Evolutionary conservation across 179 eudicot species (phyloP).

Genomic region (Drosera spatulata): DNA sequence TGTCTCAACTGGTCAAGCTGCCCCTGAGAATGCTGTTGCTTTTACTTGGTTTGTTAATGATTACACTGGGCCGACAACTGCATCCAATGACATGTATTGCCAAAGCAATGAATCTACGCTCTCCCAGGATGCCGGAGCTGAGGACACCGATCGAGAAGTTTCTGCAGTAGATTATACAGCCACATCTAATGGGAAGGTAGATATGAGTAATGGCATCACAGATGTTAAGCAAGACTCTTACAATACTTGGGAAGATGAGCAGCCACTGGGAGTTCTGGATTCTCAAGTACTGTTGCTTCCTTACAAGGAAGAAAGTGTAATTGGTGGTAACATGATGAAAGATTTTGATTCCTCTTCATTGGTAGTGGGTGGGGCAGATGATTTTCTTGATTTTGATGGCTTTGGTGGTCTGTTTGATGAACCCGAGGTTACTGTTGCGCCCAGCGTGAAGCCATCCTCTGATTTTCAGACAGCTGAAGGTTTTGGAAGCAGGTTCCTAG

Average conservation of each 20-base stretch:
- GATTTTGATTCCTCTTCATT: slow-evolving; percentile 33
- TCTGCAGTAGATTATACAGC: slow-evolving; percentile 9
- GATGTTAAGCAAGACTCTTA: slow-evolving; percentile 15
- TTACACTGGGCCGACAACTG: neutral
- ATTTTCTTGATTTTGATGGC: slow-evolving; percentile 52
- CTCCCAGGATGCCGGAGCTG: slow-evolving; percentile 15
- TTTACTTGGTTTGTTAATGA: neutral
- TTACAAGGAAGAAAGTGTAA: slow-evolving; percentile 32
- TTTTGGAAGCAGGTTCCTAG: slow-evolving; percentile 23
- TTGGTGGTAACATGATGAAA: slow-evolving; percentile 17
- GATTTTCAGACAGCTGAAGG: slow-evolving; percentile 11
- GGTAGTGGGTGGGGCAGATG: slow-evolving; percentile 39
- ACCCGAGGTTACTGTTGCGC: slow-evolving; percentile 41
- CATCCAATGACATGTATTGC: slow-evolving; percentile 2
- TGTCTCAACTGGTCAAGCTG: too few species aligned
- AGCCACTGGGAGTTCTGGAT: slow-evolving; percentile 31
- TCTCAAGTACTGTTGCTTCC: slow-evolving; percentile 58
- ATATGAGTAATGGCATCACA: slow-evolving; percentile 8
- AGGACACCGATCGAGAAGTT: slow-evolving; percentile 10
- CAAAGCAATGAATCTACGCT: slow-evolving; percentile 9
- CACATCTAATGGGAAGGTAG: slow-evolving; percentile 10
- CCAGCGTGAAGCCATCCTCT: slow-evolving; percentile 14
- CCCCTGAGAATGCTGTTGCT: too few species aligned
- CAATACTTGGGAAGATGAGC: slow-evolving; percentile 37
- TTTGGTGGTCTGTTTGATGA: slow-evolving; percentile 69